These are phyloP conservation scores for Daldinia eschscholtzii DNA, from an alignment of 2,329 filamentous ascomycete species.

Conservation along the genomic window DNA sequence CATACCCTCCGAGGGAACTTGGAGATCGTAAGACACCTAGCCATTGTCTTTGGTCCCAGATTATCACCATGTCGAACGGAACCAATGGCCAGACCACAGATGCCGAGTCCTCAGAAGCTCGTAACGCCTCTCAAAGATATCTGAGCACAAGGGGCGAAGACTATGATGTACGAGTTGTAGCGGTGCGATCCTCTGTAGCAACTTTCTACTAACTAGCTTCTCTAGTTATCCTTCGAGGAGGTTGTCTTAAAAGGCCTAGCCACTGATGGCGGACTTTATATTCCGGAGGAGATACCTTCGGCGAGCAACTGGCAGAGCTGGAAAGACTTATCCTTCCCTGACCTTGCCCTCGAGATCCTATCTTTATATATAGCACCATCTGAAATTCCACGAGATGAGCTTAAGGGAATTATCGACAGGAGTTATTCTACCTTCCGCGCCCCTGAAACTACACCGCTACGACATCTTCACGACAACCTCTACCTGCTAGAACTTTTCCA, in stretches of 20 bases:
- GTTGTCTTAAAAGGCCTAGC: constrained; percentile 92
- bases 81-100: constrained; percentile 53
- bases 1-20: constrained; percentile 28
- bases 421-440: constrained; percentile 92
- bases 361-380: constrained; percentile 85
- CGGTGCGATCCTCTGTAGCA: constrained; percentile 26
- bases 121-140: constrained; percentile 63
- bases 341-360: constrained; percentile 87
- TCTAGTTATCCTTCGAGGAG: constrained; percentile 87
- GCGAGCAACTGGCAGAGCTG: constrained; percentile 73
- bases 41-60: constrained; percentile 15
- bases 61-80: constrained; percentile 56
- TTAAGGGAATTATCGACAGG: constrained; percentile 84
- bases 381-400: constrained; percentile 84
- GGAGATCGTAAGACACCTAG: constrained; percentile 31
- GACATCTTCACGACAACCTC: constrained; percentile 82
- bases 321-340: constrained; percentile 82
- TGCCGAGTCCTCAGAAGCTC: constrained; percentile 54
- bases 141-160: constrained; percentile 66
- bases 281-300: constrained; percentile 82
- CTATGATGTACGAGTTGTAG: constrained; percentile 57
- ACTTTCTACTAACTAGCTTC: constrained; percentile 28
- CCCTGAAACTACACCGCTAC: constrained; percentile 80
- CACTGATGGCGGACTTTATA: constrained; percentile 87
- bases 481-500: constrained; percentile 96